phyloP scores from a whole-genome alignment of 2,329 filamentous ascomycete genomes.

The Zymoseptoria tritici region DNA sequence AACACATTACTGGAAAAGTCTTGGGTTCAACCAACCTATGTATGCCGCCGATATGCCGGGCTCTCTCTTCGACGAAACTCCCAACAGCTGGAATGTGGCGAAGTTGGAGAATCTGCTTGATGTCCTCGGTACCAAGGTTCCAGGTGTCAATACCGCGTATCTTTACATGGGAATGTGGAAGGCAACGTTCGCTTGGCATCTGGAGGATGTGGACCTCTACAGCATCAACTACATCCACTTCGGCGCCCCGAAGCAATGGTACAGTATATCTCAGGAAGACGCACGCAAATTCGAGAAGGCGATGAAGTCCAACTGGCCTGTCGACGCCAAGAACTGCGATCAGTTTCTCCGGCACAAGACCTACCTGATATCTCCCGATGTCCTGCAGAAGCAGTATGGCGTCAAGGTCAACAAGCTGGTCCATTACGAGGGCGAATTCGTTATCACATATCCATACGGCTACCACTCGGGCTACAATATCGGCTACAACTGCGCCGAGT shows the following conservation, averaged over 20 bases:
- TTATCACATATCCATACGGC: slow-evolving; percentile 96
- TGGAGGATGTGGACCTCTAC: slow-evolving; percentile 97
- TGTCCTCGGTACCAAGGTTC: slow-evolving; percentile 88
- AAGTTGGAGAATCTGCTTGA: slow-evolving; percentile 90
- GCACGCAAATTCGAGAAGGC: slow-evolving; percentile 85
- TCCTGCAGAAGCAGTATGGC: slow-evolving; percentile 78
- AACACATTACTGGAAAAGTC: slow-evolving; percentile 90
- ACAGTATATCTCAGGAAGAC: slow-evolving; percentile 95
- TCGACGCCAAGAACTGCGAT: slow-evolving; percentile 88
- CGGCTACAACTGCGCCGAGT: slow-evolving; percentile 97
- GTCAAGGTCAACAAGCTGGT: slow-evolving; percentile 96
- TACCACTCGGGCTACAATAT: slow-evolving; percentile 98
- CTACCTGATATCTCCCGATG: slow-evolving; percentile 86
- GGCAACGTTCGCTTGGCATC: slow-evolving; percentile 96
- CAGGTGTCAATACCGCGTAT: slow-evolving; percentile 96
- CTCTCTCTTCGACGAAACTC: slow-evolving; percentile 82
- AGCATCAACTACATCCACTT: slow-evolving; percentile 99
- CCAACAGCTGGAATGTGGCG: slow-evolving; percentile 85
- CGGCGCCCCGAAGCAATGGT: slow-evolving; percentile 98
- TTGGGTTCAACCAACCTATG: slow-evolving; percentile 89
- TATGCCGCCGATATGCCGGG: slow-evolving; percentile 97
- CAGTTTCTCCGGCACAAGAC: slow-evolving; percentile 97
- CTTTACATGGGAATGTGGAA: slow-evolving; percentile 99
- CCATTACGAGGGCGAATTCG: slow-evolving; percentile 93
- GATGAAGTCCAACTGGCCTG: slow-evolving; percentile 92